These are phyloP conservation scores for Echites panduratus DNA, from an alignment of 257 asterid species.

Conservation along the genomic window DNA sequence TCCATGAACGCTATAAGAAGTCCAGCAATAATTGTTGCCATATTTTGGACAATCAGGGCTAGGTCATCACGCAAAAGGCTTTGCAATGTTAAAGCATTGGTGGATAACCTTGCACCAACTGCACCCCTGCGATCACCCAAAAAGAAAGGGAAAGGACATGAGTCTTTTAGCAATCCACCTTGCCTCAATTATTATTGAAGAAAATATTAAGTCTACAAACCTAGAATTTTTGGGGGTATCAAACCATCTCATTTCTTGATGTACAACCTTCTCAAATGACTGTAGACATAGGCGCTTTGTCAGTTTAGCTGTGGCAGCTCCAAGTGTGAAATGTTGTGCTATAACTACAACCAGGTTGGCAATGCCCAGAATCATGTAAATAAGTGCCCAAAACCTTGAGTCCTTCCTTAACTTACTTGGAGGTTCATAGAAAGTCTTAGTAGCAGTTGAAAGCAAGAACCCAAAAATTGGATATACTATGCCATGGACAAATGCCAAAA, in stretches of 20 bases:
- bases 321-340: slow-evolving; percentile 25
- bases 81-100: slow-evolving; percentile 20
- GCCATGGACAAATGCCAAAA: slow-evolving; percentile 22
- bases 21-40: slow-evolving; percentile 26
- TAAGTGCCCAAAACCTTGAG: slow-evolving; percentile 27
- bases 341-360: slow-evolving; percentile 13
- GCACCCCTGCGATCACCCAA: slow-evolving; percentile 20
- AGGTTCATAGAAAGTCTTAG: slow-evolving; percentile 25
- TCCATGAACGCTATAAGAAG: slow-evolving; percentile 24
- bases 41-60: slow-evolving; percentile 26
- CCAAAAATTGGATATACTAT: slow-evolving; percentile 23
- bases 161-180: neutral
- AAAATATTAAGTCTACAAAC: slow-evolving; percentile 5
- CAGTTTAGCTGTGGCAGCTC: slow-evolving; percentile 29
- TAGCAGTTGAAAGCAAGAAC: slow-evolving; percentile 20
- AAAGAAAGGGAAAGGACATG: neutral
- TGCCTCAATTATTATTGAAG: neutral
- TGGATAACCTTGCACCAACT: slow-evolving; percentile 28
- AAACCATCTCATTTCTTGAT: slow-evolving; percentile 30
- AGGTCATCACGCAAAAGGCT: slow-evolving; percentile 22
- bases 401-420: slow-evolving; percentile 17
- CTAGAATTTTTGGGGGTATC: slow-evolving; percentile 33
- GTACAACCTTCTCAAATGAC: slow-evolving; percentile 24
- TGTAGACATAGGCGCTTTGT: slow-evolving; percentile 16
- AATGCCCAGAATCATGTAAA: slow-evolving; percentile 21